These are phyloP conservation scores for Pouteria campechiana DNA, from an alignment of 179 eudicot species.

Conservation along the genomic window DNA sequence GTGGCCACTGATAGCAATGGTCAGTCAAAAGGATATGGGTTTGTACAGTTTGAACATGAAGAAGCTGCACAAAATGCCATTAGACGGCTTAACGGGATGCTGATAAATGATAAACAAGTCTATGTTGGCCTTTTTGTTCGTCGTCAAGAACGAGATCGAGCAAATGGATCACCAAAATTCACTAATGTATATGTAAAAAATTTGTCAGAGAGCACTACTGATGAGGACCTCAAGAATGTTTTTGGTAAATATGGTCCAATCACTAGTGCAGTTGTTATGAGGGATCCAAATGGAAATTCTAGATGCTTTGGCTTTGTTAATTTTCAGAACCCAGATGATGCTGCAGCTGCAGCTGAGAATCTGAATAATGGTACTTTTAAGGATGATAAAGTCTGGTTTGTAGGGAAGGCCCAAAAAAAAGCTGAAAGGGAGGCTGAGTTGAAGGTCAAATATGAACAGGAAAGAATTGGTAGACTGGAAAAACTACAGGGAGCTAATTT, in stretches of 20 bases:
- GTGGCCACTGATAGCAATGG: conserved; percentile 39
- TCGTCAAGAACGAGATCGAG: conserved; percentile 23
- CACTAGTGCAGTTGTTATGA: conserved; percentile 52
- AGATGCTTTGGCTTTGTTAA: conserved; percentile 57
- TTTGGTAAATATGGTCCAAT: conserved; percentile 37
- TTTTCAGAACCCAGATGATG: conserved; percentile 30
- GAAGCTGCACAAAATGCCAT: conserved; percentile 45
- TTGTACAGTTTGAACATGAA: conserved; percentile 46
- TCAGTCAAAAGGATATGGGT: conserved; percentile 56
- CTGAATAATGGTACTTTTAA: conserved; percentile 24
- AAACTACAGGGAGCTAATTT: conserved; percentile 43
- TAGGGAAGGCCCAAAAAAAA: conserved; percentile 55
- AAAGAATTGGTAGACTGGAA: conserved; percentile 25
- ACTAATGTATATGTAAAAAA: conserved; percentile 58
- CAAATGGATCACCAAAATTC: conserved; percentile 26
- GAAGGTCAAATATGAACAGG: conserved; percentile 35
- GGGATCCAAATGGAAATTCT: conserved; percentile 38
- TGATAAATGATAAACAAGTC: conserved; percentile 44
- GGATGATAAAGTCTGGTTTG: conserved; percentile 42
- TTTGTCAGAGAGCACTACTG: conserved; percentile 20
- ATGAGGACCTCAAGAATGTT: conserved; percentile 25
- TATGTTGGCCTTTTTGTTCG: conserved; percentile 45
- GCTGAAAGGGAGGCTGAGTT: conserved; percentile 41
- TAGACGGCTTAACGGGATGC: conserved; percentile 36
- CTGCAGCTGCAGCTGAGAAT: conserved; percentile 37